Percentiles rank a stretch among this genome's conserved stretches.
Conservation (phyloP, 805 yeast species). For the Starmerella floris region DNA sequence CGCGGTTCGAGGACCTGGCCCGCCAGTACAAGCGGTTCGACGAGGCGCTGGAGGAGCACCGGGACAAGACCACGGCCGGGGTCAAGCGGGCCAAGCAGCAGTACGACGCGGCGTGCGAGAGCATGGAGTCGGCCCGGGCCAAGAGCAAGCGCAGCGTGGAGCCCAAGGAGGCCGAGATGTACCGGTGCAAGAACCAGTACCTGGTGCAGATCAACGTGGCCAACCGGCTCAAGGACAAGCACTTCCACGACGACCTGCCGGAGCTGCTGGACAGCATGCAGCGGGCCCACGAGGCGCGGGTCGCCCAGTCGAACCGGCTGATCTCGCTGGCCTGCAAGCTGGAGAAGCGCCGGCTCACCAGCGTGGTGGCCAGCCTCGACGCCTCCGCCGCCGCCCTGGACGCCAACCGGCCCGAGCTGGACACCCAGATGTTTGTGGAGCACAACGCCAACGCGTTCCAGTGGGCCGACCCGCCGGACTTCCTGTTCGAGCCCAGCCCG, state of each 20-base stretch:
- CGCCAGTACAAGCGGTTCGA: conserved; percentile 45
- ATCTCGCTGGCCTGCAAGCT: conserved; percentile 45
- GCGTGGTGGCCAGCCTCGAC: conserved; percentile 34
- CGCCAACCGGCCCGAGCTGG: conserved; percentile 60
- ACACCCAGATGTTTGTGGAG: conserved; percentile 80
- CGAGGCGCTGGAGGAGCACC: conserved; percentile 39
- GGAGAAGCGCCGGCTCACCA: conserved; percentile 44
- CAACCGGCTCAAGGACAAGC: conserved; percentile 84
- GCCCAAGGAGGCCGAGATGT: conserved; percentile 68
- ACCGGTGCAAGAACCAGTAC: conserved; percentile 72
- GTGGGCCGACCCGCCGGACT: conserved; percentile 84
- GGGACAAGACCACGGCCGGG: conserved; percentile 40
- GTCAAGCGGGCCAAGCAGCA: conserved; percentile 51
- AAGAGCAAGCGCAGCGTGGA: conserved; percentile 54
- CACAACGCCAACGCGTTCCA: conserved; percentile 45
- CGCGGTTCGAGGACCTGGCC: conserved; percentile 41
- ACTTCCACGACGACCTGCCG: conserved; percentile 83
- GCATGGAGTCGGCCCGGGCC: conserved; percentile 66
- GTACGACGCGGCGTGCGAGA: conserved; percentile 71
- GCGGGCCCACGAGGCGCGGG: conserved; percentile 68
- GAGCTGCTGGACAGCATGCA: conserved; percentile 76
- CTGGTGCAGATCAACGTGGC: conserved; percentile 69
- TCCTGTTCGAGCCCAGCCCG: conserved; percentile 71
- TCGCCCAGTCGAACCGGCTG: conserved; percentile 53
- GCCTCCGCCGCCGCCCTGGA: conserved; percentile 43